Percentiles rank a stretch among this genome's conserved stretches.
phyloP scores from a whole-genome alignment of 805 yeast genomes.

The Candida khao-thaluensis region DNA sequence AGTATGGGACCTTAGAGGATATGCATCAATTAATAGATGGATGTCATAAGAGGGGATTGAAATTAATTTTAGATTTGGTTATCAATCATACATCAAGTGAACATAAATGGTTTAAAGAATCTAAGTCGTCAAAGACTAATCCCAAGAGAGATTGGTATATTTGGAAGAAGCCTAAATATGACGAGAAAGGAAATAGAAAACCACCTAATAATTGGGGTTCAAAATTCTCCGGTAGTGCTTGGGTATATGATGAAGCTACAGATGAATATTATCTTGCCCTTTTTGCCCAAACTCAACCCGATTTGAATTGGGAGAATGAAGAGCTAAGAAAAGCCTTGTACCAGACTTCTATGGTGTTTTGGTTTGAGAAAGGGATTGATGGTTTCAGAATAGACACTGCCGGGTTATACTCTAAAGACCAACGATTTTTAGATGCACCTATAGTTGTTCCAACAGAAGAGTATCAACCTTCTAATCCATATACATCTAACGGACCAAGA shows the following conservation, averaged over 20 bases:
- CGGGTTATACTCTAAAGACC: constrained; percentile 50
- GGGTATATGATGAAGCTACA: constrained; percentile 54
- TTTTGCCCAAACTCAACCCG: constrained; percentile 57
- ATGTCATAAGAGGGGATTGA: constrained; percentile 49
- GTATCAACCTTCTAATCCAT: constrained; percentile 38
- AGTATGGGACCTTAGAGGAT: constrained; percentile 55
- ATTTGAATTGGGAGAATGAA: constrained; percentile 59
- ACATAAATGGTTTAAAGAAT: constrained; percentile 60
- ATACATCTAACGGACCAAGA: constrained; percentile 49
- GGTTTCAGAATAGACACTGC: constrained; percentile 62
- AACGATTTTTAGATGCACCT: constrained; percentile 49
- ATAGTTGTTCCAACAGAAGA: constrained; percentile 38
- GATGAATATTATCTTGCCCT: constrained; percentile 55
- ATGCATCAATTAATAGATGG: constrained; percentile 48
- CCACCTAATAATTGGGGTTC: constrained; percentile 62
- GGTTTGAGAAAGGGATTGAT: constrained; percentile 57
- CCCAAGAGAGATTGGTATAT: constrained; percentile 63
- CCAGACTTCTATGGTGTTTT: constrained; percentile 47
- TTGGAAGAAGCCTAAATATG: constrained; percentile 53
- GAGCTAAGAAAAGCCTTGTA: constrained; percentile 39
- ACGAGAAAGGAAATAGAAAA: constrained; percentile 45
- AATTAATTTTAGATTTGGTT: constrained; percentile 54
- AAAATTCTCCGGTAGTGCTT: constrained; percentile 53
- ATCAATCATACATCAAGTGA: constrained; percentile 57
- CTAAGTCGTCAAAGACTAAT: constrained; percentile 48